A percentile compares a stretch with the other conserved stretches of the same genome.
These are phyloP conservation scores for Maudiozyma barnettii DNA, from an alignment of 805 yeast genomes.

Conservation along the genomic window DNA sequence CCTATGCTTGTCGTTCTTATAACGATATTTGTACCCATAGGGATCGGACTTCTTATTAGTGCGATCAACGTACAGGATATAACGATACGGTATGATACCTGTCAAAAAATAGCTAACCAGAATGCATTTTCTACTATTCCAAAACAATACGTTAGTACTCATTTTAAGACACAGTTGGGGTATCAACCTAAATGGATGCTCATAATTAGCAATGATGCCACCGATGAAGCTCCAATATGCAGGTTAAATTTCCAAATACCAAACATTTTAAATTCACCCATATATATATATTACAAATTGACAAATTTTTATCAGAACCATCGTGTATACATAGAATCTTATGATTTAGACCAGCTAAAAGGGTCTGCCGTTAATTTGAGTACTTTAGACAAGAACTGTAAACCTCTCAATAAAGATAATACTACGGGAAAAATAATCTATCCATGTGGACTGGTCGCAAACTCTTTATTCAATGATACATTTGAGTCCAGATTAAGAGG, in stretches of 20 bases:
- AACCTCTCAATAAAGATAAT: constrained; percentile 24
- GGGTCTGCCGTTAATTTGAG: constrained; percentile 57
- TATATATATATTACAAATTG: constrained; percentile 71
- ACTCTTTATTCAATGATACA: constrained; percentile 71
- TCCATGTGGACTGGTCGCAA: constrained; percentile 80
- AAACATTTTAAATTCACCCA: constrained; percentile 54
- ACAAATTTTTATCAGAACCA: constrained; percentile 93
- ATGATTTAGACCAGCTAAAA: constrained; percentile 67
- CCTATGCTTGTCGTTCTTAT: constrained; percentile 71
- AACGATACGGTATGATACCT: constrained; percentile 62
- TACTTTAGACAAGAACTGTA: constrained; percentile 36
- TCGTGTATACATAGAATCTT: constrained; percentile 82
- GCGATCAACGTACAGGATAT: constrained; percentile 66
- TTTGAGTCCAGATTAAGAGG: constrained; percentile 40
- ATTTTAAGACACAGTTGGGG: constrained; percentile 40
- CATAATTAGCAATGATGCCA: constrained; percentile 28
- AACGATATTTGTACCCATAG: constrained; percentile 78
- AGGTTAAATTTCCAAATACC: constrained; percentile 64
- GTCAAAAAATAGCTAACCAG: constrained; percentile 43
- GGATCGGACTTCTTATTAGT: constrained; percentile 70
- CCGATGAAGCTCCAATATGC: constrained; percentile 36
- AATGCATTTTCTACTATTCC: constrained; percentile 46
- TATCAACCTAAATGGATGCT: constrained; percentile 56
- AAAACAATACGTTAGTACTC: constrained; percentile 42
- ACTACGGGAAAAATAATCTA: constrained; percentile 37